Conservation (phyloP, 805 yeast genomes). For the Teunomyces kruisii region DNA sequence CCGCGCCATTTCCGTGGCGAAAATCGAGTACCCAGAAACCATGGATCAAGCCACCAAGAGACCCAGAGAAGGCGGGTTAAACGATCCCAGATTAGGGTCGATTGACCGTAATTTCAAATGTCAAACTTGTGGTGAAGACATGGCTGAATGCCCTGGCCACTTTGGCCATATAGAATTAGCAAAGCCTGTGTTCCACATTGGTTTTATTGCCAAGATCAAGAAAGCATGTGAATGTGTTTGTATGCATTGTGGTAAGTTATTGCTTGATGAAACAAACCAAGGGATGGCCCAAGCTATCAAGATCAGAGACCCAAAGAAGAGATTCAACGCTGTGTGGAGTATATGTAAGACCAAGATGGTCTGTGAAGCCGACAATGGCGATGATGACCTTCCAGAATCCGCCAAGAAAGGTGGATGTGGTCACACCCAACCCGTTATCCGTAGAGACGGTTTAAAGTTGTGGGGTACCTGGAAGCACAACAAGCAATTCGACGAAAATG, state of each 20-base stretch:
- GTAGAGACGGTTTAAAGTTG: slow-evolving; percentile 92
- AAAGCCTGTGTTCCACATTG: slow-evolving; percentile 97
- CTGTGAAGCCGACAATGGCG: slow-evolving; percentile 85
- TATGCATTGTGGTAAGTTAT: slow-evolving; percentile 96
- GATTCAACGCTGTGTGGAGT: slow-evolving; percentile 97
- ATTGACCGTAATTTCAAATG: slow-evolving; percentile 96
- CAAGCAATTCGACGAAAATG: slow-evolving; percentile 76
- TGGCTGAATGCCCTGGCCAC: slow-evolving; percentile 99
- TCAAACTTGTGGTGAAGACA: slow-evolving; percentile 98
- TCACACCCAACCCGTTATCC: slow-evolving; percentile 89
- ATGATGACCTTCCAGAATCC: slow-evolving; percentile 46
- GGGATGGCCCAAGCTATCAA: slow-evolving; percentile 84
- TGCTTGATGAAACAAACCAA: slow-evolving; percentile 80
- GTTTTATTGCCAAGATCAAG: slow-evolving; percentile 91
- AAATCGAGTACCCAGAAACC: slow-evolving; percentile 98
- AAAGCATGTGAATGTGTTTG: slow-evolving; percentile 96
- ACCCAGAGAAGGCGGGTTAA: slow-evolving; percentile 95
- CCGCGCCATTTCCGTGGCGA: slow-evolving; percentile 96
- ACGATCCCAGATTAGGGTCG: slow-evolving; percentile 96
- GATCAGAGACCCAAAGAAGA: slow-evolving; percentile 90
- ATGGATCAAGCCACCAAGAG: slow-evolving; percentile 96
- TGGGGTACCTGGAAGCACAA: slow-evolving; percentile 99
- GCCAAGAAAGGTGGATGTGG: slow-evolving; percentile 96
- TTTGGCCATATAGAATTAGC: slow-evolving; percentile 98
- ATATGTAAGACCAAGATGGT: slow-evolving; percentile 89